phyloP scores from a whole-genome alignment of 495 filamentous ascomycete species.

The Xanthoparmelia taractica region DNA sequence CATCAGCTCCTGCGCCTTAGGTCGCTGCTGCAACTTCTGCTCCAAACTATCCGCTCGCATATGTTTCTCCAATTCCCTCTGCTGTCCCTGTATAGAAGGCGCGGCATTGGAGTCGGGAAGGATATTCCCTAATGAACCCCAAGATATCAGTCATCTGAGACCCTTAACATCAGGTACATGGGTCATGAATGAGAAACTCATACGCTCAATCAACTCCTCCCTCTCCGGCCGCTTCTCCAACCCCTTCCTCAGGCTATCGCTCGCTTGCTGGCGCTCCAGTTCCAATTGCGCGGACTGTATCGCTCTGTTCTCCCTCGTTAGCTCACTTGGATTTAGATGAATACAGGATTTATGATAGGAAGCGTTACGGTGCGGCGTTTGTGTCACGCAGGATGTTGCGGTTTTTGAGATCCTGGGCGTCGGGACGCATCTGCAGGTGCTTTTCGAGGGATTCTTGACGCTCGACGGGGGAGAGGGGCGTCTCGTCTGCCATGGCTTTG shows the following conservation, averaged over 20 bases:
- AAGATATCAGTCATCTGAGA: neutral
- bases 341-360: neutral
- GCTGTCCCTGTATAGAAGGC: conserved; percentile 65
- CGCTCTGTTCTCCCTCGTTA: conserved; percentile 36
- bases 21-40: conserved; percentile 69
- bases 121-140: conserved; percentile 58
- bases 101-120: conserved; percentile 69
- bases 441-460: conserved; percentile 86
- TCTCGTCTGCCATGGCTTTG: conserved; percentile 39
- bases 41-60: conserved; percentile 81
- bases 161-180: too few species aligned
- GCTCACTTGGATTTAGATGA: neutral
- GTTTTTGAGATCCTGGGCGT: conserved; percentile 70
- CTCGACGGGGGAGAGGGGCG: conserved; percentile 61
- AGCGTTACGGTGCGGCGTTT: conserved; percentile 54
- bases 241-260: conserved; percentile 59
- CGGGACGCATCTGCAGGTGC: conserved; percentile 71
- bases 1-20: conserved; percentile 64
- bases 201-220: conserved; percentile 67
- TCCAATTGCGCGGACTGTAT: conserved; percentile 55
- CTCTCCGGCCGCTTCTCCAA: conserved; percentile 56
- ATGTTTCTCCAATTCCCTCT: conserved; percentile 71
- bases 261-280: conserved; percentile 56
- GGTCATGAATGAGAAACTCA: conserved; percentile 18
- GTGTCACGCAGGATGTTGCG: conserved; percentile 66